Base-by-base conservation (phyloP, 345 rosid species). In the Gossypioides kirkii region DNA sequence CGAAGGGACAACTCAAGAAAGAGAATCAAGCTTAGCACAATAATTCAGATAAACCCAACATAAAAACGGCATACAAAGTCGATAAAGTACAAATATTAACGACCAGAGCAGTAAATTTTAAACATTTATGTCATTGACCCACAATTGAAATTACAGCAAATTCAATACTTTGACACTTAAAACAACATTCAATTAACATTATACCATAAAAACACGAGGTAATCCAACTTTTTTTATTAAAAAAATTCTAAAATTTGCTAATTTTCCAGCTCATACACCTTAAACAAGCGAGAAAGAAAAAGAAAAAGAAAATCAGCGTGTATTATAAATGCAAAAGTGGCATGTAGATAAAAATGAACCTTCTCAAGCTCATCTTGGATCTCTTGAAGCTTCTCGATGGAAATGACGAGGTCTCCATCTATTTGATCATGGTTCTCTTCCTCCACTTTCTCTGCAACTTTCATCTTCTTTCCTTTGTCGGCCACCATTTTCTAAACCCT, bases 381-480 rank as follows among this genome's bases (percentile, higher is more conserved):
- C 90, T 91, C 97, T 77, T 95, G 99, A 53, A 95, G 92, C 84
- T 90, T 93, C 84, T 95, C 99, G 71, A 93, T 93, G 60, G 94
- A 90, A 54, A 87, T 87, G 28, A 93, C 90, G 63, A 95, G 96
- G 59, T 90, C 94, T 72, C 81, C 84, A 41, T 93, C 97, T 76
- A 91, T 76, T 66, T 75, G 93, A 83, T 86, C 92, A 2, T 81
- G 58, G 79, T 83, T 89, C 41, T 93, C 98, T 61, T 88, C 97
- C 10, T 87, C 90, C 38, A 69, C 76, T 72, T 82, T 86, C 73
- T 85, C 93, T 32, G 82, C 83, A n/a, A 82, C 81, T 80, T 89
- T 93, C 78, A 86, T 82, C 53, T 49, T 49, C 53, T 49, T 49
- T 49, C 53, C 53, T 49, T 49, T 49, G 53, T 49, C 53, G 17